Evolutionary conservation across 2,329 filamentous ascomycete genomes (phyloP), one percentile per base, ranked within the genome.

Genomic region (Fusarium ambrosium): DNA sequence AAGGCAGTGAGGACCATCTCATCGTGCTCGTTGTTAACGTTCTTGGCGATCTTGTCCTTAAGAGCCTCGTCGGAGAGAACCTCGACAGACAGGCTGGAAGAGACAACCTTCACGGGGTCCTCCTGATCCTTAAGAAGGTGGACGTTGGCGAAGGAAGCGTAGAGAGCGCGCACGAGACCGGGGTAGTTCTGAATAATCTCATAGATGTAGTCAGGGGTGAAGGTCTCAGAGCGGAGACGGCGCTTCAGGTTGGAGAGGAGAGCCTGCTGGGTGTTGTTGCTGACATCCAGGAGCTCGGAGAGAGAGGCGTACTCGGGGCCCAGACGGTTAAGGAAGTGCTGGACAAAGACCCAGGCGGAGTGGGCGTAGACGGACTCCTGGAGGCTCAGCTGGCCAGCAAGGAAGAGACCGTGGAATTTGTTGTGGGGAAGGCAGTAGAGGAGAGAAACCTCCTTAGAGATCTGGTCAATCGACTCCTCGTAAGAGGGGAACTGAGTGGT

Each of bases 1-100:
- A 99, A 98, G 18, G 95, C 95, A 48, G 92, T 95, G 95, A 99
- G 97, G 77, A 99, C 97, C 92, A 98, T 97, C 82, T 96, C 93
- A 81, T 99, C 95, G 84, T 99, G 95, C 86, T 99, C 96, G 80
- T 97, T 98, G 69, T 89, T 89, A 20, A 94, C 92, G n/a, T 92
- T 93, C 81, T 91, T 92, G 70, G 92, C 89, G 80, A 98, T 97
- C 76, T 92, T 87, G 61, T 93, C 91, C 83, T 94, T 92, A 43
- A 98, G 88, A 79, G 91, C 89, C 22, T 87, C 87, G 75, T 97
- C 93, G 10, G 92, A 93, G 27, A 97, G 85, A n/a, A 97, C 92
- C 81, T 95, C 89, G 6, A 88, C 85, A 2, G 86, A 86, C 13
- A 89, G 87, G 1, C 88, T 90, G 9, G 89, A 89, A 4, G 89